Base-by-base conservation (phyloP, 2,329 filamentous ascomycete genomes). In the Botryotinia convoluta region DNA sequence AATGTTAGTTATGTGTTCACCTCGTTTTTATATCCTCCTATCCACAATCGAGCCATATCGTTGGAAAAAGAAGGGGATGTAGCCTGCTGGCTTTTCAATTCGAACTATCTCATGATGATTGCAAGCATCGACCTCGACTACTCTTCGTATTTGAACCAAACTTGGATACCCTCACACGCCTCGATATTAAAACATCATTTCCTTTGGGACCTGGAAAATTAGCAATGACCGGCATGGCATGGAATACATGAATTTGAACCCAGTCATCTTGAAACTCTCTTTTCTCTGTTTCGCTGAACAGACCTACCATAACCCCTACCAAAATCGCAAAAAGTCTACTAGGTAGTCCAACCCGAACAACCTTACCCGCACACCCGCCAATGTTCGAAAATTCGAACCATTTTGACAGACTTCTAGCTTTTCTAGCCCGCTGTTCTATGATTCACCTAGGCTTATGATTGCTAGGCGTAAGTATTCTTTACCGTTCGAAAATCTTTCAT, bases 181-280 rank as follows among this genome's bases (percentile, higher is more conserved):
- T 39, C 35, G 35, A 62, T 62, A 62, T 39, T 62, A 62, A 62
- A 62, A 62, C 29, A 48, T 65, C 63, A 65, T 65, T 69, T 69
- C 67, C 54, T 71, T 71, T 44, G 57, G 68, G 68, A 22, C 42
- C 5, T 72, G 32, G 60, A 72, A 54, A 29, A 54, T 67, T 42
- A 54, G 51, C 6, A 54, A 57, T n/a, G 59, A 32, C 60, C 61
- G 35, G 51, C 48, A 68, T 68, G 39, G 65, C 65, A 68, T 42
- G 45, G 32, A 51, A 37, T 67, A 51, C 45, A n/a, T 39, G n/a
- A 57, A 63, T 35, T 32, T 54, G 29, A 29, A 72, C 60, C 69
- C 29, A 67, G 69, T 54, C 22, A 54, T 64, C 60, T 72, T 72
- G 69, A 72, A 72, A 72, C 69, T 32, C 59, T 64, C 57, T 63